Evolutionary conservation across 768 basidiomycete genomes (phyloP), one percentile per base, ranked within the genome.

Genomic region (Suillus americanus): DNA sequence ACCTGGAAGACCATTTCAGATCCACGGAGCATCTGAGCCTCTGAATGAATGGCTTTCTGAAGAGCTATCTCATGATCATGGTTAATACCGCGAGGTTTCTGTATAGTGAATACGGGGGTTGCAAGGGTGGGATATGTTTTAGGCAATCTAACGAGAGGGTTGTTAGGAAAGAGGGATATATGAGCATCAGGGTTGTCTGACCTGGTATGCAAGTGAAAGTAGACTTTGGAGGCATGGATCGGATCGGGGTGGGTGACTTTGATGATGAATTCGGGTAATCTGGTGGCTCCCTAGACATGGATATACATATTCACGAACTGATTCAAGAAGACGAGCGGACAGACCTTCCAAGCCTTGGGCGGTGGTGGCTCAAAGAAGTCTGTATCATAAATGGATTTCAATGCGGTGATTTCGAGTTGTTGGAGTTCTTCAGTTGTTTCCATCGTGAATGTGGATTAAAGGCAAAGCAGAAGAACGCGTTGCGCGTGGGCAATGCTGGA

Each of bases 301-400:
- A 65, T 67, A 55, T 63, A 61, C 46, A 43, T 35, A 55, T 40
- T 53, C 41, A 18, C 48, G 51, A 37, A 50, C 53, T 40, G 33
- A 61, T 64, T 33, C 30, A 60, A 30, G 18, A 38, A 35, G 41
- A 55, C 10, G 74, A 77, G 25, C 38, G 10, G 9, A 18, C 5
- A 25, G 62, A 91, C 92, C 84, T 92, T 94, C 92, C 93, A 95
- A 60, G 85, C 92, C 71, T 86, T 92, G 38, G 89, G 89, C 18
- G 91, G 87, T 25, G 88, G 89, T 62, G 83, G 84, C 70, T 90
- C 85, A 30, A 87, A 82, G 71, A 92, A 94, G 71, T 94, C 88
- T 66, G 89, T 85, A 68, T 82, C 89, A 78, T 90, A 94, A 66
- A 94, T 95, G 65, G 91, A 89, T 74, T 86, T 85, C 66, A 94